A percentile compares a stretch with the other conserved stretches of the same genome.
These are phyloP conservation scores for Alternaria atra DNA, from an alignment of 2,329 filamentous ascomycete genomes.

Conservation along the genomic window DNA sequence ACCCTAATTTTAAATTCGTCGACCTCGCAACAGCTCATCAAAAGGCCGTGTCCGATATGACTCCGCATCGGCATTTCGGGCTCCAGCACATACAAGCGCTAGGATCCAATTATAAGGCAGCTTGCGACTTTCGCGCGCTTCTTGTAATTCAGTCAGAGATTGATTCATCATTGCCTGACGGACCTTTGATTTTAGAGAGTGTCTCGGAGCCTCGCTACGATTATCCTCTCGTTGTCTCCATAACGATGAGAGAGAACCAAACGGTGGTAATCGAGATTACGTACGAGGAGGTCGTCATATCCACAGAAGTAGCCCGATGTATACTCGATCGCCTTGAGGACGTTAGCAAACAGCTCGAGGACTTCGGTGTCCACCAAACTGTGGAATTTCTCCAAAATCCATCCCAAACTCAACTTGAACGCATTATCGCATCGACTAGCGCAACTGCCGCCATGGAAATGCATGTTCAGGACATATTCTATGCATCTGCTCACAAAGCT, in stretches of 20 bases:
- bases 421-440: neutral
- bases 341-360: neutral
- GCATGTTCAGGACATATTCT: neutral
- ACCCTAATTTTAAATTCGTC: neutral
- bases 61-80: neutral
- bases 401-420: neutral
- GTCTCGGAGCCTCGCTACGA: neutral
- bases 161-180: neutral
- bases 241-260: neutral
- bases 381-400: neutral
- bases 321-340: neutral
- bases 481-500: neutral
- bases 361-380: neutral
- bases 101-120: neutral
- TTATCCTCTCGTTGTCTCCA: neutral
- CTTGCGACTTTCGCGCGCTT: neutral
- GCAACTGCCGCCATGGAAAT: neutral
- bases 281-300: neutral
- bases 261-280: neutral
- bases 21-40: neutral
- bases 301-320: neutral
- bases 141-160: neutral
- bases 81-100: neutral
- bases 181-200: neutral
- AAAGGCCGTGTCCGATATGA: neutral